Conservation (phyloP, 352 stramenopile genomes). For the Phytophthora capsici region DNA sequence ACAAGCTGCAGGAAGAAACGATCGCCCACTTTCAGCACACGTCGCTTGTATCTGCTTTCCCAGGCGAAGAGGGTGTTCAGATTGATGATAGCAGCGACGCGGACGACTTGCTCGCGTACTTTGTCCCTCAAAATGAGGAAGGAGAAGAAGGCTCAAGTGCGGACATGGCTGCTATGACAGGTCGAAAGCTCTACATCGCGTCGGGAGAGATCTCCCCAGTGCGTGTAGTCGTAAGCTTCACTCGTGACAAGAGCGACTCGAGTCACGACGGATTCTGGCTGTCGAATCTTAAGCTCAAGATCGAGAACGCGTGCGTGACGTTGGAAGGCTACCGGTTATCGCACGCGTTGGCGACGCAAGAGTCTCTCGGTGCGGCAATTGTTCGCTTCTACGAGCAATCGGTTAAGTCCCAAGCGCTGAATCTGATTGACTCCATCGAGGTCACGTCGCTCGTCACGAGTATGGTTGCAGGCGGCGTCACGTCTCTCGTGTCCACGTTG, state of each 20-base stretch:
- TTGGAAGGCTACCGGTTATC: conserved; percentile 70
- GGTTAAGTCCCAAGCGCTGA: conserved; percentile 82
- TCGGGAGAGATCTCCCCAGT: conserved; percentile 72
- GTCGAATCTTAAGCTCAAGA: conserved; percentile 84
- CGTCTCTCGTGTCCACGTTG: conserved; percentile 80
- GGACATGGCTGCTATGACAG: conserved; percentile 78
- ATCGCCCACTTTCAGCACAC: conserved; percentile 72
- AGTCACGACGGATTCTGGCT: conserved; percentile 72
- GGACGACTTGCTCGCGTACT: conserved; percentile 73
- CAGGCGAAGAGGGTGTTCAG: conserved; percentile 32
- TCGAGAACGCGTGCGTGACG: conserved; percentile 85
- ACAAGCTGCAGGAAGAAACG: conserved; percentile 65
- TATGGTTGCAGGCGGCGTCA: conserved; percentile 79
- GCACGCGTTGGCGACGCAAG: conserved; percentile 77
- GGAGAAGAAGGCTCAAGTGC: conserved; percentile 35
- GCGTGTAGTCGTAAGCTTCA: conserved; percentile 80
- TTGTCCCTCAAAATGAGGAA: conserved; percentile 50
- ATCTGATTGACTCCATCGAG: conserved; percentile 85
- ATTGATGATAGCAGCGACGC: conserved; percentile 43
- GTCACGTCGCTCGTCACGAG: conserved; percentile 87
- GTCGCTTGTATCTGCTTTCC: conserved; percentile 58
- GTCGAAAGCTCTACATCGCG: conserved; percentile 81
- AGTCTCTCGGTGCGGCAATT: conserved; percentile 72
- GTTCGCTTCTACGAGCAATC: conserved; percentile 80
- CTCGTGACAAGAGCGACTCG: conserved; percentile 68